Conservation (phyloP, 2,329 filamentous ascomycete genomes). For the Ophiobolus disseminans region DNA sequence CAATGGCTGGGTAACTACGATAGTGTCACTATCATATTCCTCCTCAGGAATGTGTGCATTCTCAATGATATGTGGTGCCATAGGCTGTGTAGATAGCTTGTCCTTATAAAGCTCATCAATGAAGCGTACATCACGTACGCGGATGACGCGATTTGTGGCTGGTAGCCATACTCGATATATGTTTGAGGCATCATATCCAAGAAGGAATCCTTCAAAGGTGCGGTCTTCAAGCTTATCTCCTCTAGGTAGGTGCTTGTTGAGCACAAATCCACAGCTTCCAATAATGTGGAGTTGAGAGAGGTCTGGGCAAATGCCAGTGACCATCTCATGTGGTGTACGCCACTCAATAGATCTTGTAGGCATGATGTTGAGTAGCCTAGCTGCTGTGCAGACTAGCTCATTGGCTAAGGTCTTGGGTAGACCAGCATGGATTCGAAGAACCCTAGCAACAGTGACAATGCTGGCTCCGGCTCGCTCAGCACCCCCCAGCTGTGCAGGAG, state of each 20-base stretch:
- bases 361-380: constrained; percentile 16
- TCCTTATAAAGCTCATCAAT: constrained; percentile 6
- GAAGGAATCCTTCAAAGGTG: constrained; percentile 18
- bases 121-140: constrained; percentile 8
- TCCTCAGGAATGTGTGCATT: no score
- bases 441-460: constrained; percentile 6
- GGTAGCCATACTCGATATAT: constrained; percentile 19
- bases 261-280: no score
- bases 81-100: not conserved
- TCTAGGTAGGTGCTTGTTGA: constrained; percentile 1
- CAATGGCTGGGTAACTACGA: no score
- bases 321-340: no score
- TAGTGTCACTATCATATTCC: constrained; percentile 3
- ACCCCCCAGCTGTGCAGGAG: constrained; percentile 2
- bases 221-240: constrained; percentile 9
- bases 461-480: constrained; percentile 3
- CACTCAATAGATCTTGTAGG: constrained; percentile 7
- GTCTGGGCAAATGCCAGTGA: no score
- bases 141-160: constrained; percentile 5
- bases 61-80: not conserved
- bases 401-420: constrained; percentile 11
- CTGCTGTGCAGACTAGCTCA: constrained; percentile 9
- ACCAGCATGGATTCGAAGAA: no score
- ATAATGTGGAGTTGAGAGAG: no score
- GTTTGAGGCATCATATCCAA: constrained; percentile 19